phyloP scores from a whole-genome alignment of 768 basidiomycete genomes.

The Phylloporus scabripes region DNA sequence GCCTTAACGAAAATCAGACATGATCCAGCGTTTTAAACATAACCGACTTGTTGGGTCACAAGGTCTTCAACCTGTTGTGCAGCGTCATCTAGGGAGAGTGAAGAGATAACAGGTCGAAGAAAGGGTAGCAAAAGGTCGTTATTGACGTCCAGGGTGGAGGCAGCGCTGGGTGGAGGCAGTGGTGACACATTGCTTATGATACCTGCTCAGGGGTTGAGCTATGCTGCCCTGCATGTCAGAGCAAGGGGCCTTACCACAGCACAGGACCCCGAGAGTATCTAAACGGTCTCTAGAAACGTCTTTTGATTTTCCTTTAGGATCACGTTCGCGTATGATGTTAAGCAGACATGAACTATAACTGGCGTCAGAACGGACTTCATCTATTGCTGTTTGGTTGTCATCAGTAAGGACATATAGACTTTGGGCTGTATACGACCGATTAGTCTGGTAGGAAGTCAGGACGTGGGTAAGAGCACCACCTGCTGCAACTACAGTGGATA shows the following conservation, averaged over 20 bases:
- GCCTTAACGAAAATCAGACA: slow-evolving; percentile 31
- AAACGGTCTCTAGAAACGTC: slow-evolving; percentile 44
- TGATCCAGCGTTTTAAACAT: background rate
- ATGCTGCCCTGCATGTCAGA: background rate
- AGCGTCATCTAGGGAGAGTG: slow-evolving; percentile 48
- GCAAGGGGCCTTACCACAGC: slow-evolving; percentile 50
- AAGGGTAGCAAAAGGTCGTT: slow-evolving; percentile 67
- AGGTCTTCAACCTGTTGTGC: slow-evolving; percentile 48
- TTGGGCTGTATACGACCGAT: slow-evolving; percentile 52
- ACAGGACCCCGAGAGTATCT: slow-evolving; percentile 57
- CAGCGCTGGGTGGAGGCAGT: slow-evolving; percentile 60
- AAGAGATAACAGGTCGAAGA: slow-evolving; percentile 59
- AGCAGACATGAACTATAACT: slow-evolving; percentile 62
- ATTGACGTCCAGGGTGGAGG: slow-evolving; percentile 62
- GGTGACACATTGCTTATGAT: slow-evolving; percentile 75
- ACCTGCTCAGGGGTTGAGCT: slow-evolving; percentile 37
- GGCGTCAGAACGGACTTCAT: slow-evolving; percentile 57
- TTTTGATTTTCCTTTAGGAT: slow-evolving; percentile 36
- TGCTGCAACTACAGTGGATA: slow-evolving; percentile 71
- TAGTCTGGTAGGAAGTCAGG: background rate
- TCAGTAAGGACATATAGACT: slow-evolving; percentile 91
- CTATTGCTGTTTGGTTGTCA: slow-evolving; percentile 73
- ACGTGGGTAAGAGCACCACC: slow-evolving; percentile 40
- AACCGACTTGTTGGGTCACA: slow-evolving; percentile 45
- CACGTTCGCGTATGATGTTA: slow-evolving; percentile 43